A percentile compares a stretch with the other conserved stretches of the same genome.
These are phyloP conservation scores for Phialocephala sp. DNA, from an alignment of 2,329 filamentous ascomycete species.

Conservation along the genomic window DNA sequence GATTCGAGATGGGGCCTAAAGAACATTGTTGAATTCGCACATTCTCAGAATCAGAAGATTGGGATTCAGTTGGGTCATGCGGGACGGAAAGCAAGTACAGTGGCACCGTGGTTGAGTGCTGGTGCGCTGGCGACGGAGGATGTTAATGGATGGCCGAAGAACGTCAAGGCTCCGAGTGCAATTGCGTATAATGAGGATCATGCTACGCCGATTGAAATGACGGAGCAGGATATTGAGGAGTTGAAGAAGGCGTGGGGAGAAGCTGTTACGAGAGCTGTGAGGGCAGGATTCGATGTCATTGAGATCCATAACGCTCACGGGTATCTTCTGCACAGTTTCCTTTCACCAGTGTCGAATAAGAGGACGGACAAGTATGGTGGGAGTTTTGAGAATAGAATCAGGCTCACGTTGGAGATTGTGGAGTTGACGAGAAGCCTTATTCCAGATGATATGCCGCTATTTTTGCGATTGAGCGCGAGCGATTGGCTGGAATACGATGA, in stretches of 20 bases:
- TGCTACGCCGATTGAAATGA: conserved; percentile 70
- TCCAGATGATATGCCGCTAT: conserved; percentile 71
- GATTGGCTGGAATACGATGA: conserved; percentile 74
- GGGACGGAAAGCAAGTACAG: conserved; percentile 69
- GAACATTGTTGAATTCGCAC: conserved; percentile 77
- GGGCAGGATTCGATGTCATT: conserved; percentile 73
- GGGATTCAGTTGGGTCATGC: conserved; percentile 85
- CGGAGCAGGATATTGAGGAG: conserved; percentile 67
- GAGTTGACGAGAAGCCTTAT: conserved; percentile 66
- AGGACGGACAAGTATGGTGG: conserved; percentile 73
- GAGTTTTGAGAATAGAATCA: conserved; percentile 72
- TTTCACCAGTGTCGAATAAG: conserved; percentile 72
- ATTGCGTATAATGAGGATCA: conserved; percentile 66
- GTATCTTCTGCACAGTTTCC: conserved; percentile 74
- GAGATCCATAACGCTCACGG: conserved; percentile 84
- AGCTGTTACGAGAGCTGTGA: conserved; percentile 63
- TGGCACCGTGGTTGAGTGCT: conserved; percentile 66
- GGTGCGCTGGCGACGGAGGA: conserved; percentile 58
- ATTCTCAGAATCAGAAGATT: conserved; percentile 77
- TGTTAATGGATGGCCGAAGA: conserved; percentile 61
- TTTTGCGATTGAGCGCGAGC: conserved; percentile 74
- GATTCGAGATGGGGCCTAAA: conserved; percentile 60
- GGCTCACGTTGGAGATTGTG: conserved; percentile 71
- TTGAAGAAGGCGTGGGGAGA: conserved; percentile 68
- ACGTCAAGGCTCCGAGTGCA: conserved; percentile 57